A percentile compares a stretch with the other conserved stretches of the same genome.
phyloP scores from a whole-genome alignment of 1,284 basidiomycete genomes.

The Xerocomus nothofagi region DNA sequence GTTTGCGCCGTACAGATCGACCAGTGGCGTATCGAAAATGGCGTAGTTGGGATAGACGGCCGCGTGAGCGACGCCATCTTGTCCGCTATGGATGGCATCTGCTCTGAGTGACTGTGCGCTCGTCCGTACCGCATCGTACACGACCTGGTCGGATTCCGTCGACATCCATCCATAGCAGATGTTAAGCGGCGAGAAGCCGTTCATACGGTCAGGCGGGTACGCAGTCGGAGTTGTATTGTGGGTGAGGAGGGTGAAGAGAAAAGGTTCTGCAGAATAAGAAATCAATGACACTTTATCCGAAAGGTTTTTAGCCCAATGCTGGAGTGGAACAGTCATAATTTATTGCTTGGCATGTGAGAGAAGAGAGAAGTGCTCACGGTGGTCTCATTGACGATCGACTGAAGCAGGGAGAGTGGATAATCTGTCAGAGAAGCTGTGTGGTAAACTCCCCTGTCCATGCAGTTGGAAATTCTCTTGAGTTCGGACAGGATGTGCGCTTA shows the following conservation, averaged over 20 bases:
- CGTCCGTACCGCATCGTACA: slow-evolving; percentile 38
- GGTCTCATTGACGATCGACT: slow-evolving; percentile 10
- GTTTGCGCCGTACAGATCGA: no score
- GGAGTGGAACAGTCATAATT: not conserved
- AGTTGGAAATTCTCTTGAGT: slow-evolving; percentile 10
- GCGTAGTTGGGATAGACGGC: no score
- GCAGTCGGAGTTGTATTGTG: slow-evolving; percentile 43
- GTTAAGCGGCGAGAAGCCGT: slow-evolving; percentile 46
- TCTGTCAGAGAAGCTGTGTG: slow-evolving; percentile 7
- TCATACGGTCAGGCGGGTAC: slow-evolving; percentile 46
- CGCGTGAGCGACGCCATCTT: slow-evolving; percentile 40
- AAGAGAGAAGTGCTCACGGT: slow-evolving; percentile 5
- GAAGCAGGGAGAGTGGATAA: slow-evolving; percentile 6
- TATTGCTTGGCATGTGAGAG: no score
- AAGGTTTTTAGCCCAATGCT: not conserved
- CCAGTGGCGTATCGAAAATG: no score
- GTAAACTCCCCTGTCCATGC: slow-evolving; percentile 9
- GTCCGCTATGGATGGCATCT: not conserved
- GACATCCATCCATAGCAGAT: slow-evolving; percentile 47
- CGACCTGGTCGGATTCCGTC: slow-evolving; percentile 37
- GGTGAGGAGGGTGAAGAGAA: slow-evolving; percentile 47
- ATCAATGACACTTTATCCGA: slow-evolving; percentile 18
- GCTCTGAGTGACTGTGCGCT: slow-evolving; percentile 39
- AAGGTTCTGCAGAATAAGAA: slow-evolving; percentile 57
- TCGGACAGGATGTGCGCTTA: not conserved